These are phyloP conservation scores for Carex scoparia DNA, from an alignment of 176 grass and related monocot genomes.

Conservation along the genomic window DNA sequence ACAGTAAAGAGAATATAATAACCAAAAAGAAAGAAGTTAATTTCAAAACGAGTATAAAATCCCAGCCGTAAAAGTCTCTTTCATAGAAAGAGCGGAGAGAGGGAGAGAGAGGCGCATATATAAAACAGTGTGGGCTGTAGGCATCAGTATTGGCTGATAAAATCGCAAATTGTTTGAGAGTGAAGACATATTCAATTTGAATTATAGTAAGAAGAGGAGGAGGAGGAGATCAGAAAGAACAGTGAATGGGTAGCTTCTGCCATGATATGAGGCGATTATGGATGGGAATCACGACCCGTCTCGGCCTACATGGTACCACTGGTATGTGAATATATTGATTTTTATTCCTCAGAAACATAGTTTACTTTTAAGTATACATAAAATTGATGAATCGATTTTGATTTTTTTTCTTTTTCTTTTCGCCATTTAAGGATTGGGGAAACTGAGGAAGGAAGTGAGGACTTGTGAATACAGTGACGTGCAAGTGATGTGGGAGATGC, in stretches of 20 bases:
- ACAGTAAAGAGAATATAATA: not conserved
- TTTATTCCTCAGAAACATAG: not conserved
- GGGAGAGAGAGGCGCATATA: not conserved
- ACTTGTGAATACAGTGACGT: constrained; percentile 89
- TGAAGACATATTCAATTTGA: not conserved
- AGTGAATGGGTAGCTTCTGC: constrained; percentile 36
- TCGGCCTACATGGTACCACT: constrained; percentile 43
- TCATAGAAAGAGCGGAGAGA: not conserved
- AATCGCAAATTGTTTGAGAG: not conserved
- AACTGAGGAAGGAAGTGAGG: constrained; percentile 82
- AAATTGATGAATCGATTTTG: constrained; percentile 12
- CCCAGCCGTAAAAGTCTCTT: not conserved
- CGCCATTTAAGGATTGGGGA: constrained; percentile 43
- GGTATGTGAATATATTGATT: constrained; percentile 27
- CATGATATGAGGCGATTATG: constrained; percentile 52
- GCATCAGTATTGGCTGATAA: not conserved
- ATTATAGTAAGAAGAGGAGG: not conserved
- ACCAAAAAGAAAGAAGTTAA: not conserved
- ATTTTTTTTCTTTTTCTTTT: not conserved
- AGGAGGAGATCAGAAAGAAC: not conserved
- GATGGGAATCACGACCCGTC: constrained; percentile 39
- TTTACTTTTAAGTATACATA: not conserved
- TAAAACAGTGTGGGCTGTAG: not conserved
- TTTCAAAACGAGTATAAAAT: constrained; percentile 16
- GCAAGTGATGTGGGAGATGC: constrained; percentile 90